Evolutionary conservation across 1,139 yeast genomes (phyloP), one percentile per base, ranked within the genome.

Genomic region (Yamadazyma spencermartinsiae): DNA sequence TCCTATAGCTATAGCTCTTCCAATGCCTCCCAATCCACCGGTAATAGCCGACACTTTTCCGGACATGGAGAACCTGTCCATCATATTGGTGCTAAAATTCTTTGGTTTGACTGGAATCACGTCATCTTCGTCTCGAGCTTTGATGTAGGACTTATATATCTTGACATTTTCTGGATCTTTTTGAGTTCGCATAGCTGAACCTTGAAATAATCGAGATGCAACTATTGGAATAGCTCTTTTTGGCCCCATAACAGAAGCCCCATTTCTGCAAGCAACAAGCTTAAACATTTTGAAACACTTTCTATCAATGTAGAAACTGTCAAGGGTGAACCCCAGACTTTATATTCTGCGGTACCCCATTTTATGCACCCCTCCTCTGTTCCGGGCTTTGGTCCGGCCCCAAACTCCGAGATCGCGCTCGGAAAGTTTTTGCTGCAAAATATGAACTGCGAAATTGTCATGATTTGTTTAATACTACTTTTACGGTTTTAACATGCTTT

Each of bases 11-110:
- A 86, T 84, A 11, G 83, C 85, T 47, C 65, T 69, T 10, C 95
- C 95, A 52, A 87, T 86, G 20, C 95, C 95, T 25, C 84, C 76
- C 10, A 90, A 80, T 4, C 90, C 84, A 29, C 96, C 96, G 10
- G 95, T 85, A 45, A 87, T 75, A 16, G 85, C 80, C 35, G 92
- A 88, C 11, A 83, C 85, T 60, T 85, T 85, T 13, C 88, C 89
- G 64, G 79, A 81, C 44, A 86, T 66, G 1, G 80, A 74, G 52
- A 81, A 79, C 40, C 79, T 57, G 31, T 74, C 75, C 38, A 71
- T 51, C 35, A 65, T 61, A 45, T 60, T 59, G 31, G 45, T 23
- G 10, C 54, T 42, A 30, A 57, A 48, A n/a, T 46, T 40, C 38
- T 54, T 54, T 24, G 63, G 56, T 31, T 45, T 38, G 18, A 61